Evolutionary conservation across 495 filamentous ascomycete species (phyloP).

Genomic region (Opeltia flavorubescens): DNA sequence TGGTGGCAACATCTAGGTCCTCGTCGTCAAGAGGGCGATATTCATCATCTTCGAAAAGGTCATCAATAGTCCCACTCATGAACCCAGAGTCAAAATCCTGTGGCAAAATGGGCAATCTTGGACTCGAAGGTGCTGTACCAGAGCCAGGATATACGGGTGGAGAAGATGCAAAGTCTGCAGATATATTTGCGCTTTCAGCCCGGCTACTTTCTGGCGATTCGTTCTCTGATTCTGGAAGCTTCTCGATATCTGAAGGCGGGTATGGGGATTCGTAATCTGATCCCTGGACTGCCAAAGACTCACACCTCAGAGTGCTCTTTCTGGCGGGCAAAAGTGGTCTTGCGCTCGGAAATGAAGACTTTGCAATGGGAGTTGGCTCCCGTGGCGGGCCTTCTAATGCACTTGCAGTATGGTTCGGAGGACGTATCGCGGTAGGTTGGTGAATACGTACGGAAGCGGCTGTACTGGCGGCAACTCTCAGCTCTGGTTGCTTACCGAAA

Average conservation of each 20-base stretch:
- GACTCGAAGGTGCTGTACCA: constrained; percentile 53
- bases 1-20: constrained; percentile 15
- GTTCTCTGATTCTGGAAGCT: constrained; percentile 34
- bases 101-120: constrained; percentile 50
- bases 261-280: constrained; percentile 36
- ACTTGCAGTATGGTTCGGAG: constrained; percentile 28
- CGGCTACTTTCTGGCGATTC: constrained; percentile 39
- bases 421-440: constrained; percentile 53
- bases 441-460: constrained; percentile 77
- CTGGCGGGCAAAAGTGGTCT: constrained; percentile 10
- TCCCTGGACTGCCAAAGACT: constrained; percentile 26
- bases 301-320: constrained; percentile 26
- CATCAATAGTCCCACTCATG: constrained; percentile 60
- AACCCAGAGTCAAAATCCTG: constrained; percentile 59
- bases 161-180: constrained; percentile 58
- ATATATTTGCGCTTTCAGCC: constrained; percentile 38
- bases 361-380: constrained; percentile 69
- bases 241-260: constrained; percentile 22
- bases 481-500: constrained; percentile 54
- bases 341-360: constrained; percentile 16
- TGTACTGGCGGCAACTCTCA: constrained; percentile 79
- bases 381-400: constrained; percentile 65
- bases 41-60: constrained; percentile 36
- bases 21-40: constrained; percentile 20
- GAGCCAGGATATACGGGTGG: constrained; percentile 52